These are phyloP conservation scores for Nannizzia gypsea DNA, from an alignment of 2,329 filamentous ascomycete genomes.

Conservation along the genomic window DNA sequence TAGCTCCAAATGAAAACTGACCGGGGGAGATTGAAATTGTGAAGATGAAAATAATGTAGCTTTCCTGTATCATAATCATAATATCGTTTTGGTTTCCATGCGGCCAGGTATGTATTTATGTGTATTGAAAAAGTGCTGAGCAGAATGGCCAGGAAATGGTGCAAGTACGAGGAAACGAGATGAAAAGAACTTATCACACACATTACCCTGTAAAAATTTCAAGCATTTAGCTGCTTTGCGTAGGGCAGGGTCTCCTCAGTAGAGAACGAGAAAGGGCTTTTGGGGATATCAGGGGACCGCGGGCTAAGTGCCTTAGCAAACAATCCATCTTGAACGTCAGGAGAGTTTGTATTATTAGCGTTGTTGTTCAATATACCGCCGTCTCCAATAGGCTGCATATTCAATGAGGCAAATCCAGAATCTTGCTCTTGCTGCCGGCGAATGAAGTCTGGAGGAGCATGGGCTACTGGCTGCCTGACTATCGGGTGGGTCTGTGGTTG, in stretches of 20 bases:
- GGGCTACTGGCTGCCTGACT: constrained; percentile 21
- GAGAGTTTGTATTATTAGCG: constrained; percentile 17
- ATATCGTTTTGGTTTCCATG: neutral
- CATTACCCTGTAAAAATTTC: neutral
- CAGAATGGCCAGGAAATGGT: neutral
- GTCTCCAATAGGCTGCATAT: constrained; percentile 23
- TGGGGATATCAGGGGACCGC: constrained; percentile 71
- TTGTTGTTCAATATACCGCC: constrained; percentile 14
- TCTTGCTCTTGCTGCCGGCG: constrained; percentile 20
- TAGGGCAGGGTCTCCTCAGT: constrained; percentile 28
- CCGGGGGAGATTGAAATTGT: no score
- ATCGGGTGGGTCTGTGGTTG: constrained; percentile 7
- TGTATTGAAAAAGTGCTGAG: neutral
- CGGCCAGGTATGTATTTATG: neutral
- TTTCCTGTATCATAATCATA: neutral
- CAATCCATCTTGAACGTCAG: constrained; percentile 56
- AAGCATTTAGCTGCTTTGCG: constrained; percentile 13
- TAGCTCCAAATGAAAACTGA: no score
- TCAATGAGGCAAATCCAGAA: constrained; percentile 14
- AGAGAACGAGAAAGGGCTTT: constrained; percentile 62
- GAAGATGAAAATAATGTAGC: neutral
- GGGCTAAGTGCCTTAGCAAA: constrained; percentile 83
- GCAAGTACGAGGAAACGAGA: neutral
- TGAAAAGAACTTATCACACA: neutral
- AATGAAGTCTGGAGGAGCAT: constrained; percentile 29